A percentile compares a stretch with the other conserved stretches of the same genome.
phyloP scores from a whole-genome alignment of 2,329 filamentous ascomycete species.

The Hypoxylon rubiginosum region DNA sequence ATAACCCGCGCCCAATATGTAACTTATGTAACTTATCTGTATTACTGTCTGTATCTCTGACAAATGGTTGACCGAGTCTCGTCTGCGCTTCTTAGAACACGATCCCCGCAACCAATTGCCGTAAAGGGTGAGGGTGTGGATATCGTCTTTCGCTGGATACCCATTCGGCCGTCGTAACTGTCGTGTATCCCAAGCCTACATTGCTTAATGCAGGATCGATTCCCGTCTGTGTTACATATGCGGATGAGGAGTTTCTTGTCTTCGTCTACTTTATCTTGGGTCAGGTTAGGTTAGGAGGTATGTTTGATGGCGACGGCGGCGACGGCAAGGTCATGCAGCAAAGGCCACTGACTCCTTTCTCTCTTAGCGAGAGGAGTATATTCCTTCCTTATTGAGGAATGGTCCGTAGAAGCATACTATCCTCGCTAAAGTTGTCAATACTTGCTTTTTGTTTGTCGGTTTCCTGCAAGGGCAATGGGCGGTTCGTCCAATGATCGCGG shows the following conservation, averaged over 20 bases:
- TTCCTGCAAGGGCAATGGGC: constrained; percentile 34
- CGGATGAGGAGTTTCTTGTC: constrained; percentile 2
- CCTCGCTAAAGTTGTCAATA: constrained; percentile 5
- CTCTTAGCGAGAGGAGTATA: constrained; percentile 6
- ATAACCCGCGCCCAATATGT: constrained; percentile 33
- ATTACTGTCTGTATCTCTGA: constrained; percentile 33
- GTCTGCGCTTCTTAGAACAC: constrained; percentile 21
- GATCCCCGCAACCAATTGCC: constrained; percentile 39
- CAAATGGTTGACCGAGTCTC: constrained; percentile 37
- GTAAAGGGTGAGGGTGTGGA: constrained; percentile 23
- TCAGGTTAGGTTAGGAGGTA: background rate
- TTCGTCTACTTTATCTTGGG: background rate
- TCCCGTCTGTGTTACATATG: constrained; percentile 31
- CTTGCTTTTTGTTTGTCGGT: constrained; percentile 18
- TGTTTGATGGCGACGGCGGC: constrained; percentile 10
- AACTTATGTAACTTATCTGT: constrained; percentile 1
- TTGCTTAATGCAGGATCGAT: constrained; percentile 34
- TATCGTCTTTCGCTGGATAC: constrained; percentile 10
- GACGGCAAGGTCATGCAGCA: constrained; percentile 15
- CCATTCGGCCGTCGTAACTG: constrained; percentile 35
- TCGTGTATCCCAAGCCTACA: constrained; percentile 30
- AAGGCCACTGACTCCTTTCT: background rate
- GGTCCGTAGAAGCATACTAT: constrained; percentile 15
- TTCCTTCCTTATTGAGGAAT: constrained; percentile 33
- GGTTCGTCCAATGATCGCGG: constrained; percentile 28